A percentile compares a stretch with the other conserved stretches of the same genome.
Evolutionary conservation across 2,329 filamentous ascomycete genomes (phyloP).

Genomic region (Trichoderma atroviride): DNA sequence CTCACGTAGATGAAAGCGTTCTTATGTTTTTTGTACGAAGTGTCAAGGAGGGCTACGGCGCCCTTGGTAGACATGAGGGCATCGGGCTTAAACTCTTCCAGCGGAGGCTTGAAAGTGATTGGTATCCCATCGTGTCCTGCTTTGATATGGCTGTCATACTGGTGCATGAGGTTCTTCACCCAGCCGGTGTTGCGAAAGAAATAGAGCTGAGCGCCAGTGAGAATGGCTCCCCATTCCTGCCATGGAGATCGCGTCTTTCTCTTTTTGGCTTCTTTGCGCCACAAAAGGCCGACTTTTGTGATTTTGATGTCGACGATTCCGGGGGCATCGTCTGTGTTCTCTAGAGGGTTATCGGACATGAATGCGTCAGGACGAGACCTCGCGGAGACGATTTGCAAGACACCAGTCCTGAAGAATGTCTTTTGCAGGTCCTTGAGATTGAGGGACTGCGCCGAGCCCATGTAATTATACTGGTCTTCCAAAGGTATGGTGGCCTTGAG

Average conservation of each 20-base stretch:
- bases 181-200: conserved; percentile 93
- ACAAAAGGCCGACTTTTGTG: conserved; percentile 91
- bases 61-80: conserved; percentile 91
- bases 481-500: conserved; percentile 90
- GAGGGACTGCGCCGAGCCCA: conserved; percentile 73
- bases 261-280: conserved; percentile 93
- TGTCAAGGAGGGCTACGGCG: conserved; percentile 84
- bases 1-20: conserved; percentile 90
- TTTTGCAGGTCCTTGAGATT: conserved; percentile 82
- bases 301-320: conserved; percentile 97
- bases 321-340: conserved; percentile 82
- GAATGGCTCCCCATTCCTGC: conserved; percentile 97
- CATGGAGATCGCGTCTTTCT: conserved; percentile 93
- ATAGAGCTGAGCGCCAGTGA: conserved; percentile 96
- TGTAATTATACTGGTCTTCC: conserved; percentile 88
- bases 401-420: conserved; percentile 87
- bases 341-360: conserved; percentile 82
- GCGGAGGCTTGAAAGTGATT: conserved; percentile 85
- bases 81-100: conserved; percentile 92
- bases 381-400: conserved; percentile 92
- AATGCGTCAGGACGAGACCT: conserved; percentile 94
- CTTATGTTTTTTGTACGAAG: conserved; percentile 91
- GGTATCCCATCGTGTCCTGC: conserved; percentile 74
- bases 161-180: conserved; percentile 88
- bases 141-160: conserved; percentile 81